A percentile compares a stretch with the other conserved stretches of the same genome.
These are phyloP conservation scores for Daldinia sp. DNA, from an alignment of 2,329 filamentous ascomycete genomes.

Conservation along the genomic window DNA sequence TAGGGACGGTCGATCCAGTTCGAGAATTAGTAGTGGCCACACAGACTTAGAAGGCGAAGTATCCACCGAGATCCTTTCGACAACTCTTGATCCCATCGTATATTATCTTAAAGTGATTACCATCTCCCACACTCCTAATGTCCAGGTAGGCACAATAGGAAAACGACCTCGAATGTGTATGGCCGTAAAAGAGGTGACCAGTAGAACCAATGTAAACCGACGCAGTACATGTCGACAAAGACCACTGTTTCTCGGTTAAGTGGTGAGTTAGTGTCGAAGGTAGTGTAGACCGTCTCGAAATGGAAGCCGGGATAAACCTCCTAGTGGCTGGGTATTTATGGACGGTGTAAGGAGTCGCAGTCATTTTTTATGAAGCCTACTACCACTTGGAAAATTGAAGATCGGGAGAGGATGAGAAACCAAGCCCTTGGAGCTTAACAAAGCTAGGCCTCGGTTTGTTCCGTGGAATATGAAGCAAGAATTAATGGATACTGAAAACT, in stretches of 20 bases:
- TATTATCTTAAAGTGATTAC: slow-evolving; percentile 8
- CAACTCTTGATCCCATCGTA: slow-evolving; percentile 10
- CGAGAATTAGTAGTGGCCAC: slow-evolving; percentile 16
- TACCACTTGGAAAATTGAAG: slow-evolving; percentile 12
- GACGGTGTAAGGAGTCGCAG: not conserved
- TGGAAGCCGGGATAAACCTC: slow-evolving; percentile 3
- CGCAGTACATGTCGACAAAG: not conserved
- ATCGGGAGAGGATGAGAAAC: slow-evolving; percentile 5
- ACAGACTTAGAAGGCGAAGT: slow-evolving; percentile 12
- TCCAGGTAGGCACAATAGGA: not conserved
- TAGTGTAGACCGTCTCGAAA: slow-evolving; percentile 1
- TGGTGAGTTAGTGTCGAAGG: slow-evolving; percentile 1
- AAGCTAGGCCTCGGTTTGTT: slow-evolving; percentile 11
- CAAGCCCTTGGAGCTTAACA: slow-evolving; percentile 13
- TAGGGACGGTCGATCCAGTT: slow-evolving; percentile 20
- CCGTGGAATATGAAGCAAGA: slow-evolving; percentile 23
- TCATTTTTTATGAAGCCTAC: not conserved
- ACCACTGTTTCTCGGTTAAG: not conserved
- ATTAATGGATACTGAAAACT: slow-evolving; percentile 34
- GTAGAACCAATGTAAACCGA: slow-evolving; percentile 9
- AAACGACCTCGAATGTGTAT: not conserved
- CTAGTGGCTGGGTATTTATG: not conserved
- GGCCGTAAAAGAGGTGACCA: slow-evolving; percentile 1
- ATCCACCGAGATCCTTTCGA: slow-evolving; percentile 19
- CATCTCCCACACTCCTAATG: not conserved